Conservation (phyloP, 495 filamentous ascomycete genomes). For the Penicillium coprophilum region DNA sequence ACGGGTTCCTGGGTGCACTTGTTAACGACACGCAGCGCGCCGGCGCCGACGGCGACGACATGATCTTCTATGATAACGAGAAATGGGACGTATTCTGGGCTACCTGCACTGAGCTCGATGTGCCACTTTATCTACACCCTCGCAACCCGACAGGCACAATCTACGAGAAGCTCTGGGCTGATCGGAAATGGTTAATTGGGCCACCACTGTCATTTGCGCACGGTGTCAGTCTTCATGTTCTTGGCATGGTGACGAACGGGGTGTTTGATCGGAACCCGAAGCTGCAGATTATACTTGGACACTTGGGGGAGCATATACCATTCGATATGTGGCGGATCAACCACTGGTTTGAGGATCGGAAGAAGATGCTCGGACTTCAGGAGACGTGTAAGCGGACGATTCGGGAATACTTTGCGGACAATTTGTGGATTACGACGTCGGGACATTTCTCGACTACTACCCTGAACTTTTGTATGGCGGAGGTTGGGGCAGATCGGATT, state of each 20-base stretch:
- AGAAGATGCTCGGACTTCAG: slow-evolving; percentile 42
- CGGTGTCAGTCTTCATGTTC: slow-evolving; percentile 47
- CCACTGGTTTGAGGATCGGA: slow-evolving; percentile 56
- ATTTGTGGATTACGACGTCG: slow-evolving; percentile 65
- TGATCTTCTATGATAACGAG: slow-evolving; percentile 59
- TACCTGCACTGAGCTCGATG: slow-evolving; percentile 55
- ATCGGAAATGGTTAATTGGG: slow-evolving; percentile 50
- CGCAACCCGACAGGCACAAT: slow-evolving; percentile 48
- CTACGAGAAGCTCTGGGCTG: slow-evolving; percentile 51
- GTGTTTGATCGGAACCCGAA: slow-evolving; percentile 52
- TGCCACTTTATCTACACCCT: slow-evolving; percentile 64
- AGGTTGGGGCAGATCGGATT: slow-evolving; percentile 46
- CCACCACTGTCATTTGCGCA: slow-evolving; percentile 50
- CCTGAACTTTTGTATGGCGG: slow-evolving; percentile 49
- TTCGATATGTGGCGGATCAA: slow-evolving; percentile 63
- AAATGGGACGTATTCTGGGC: slow-evolving; percentile 60
- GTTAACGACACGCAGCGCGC: slow-evolving; percentile 58
- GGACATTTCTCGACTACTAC: slow-evolving; percentile 60
- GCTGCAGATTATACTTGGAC: slow-evolving; percentile 64
- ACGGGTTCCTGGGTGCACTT: slow-evolving; percentile 59
- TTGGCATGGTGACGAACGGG: slow-evolving; percentile 55
- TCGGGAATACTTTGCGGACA: slow-evolving; percentile 56
- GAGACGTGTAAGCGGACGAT: slow-evolving; percentile 54
- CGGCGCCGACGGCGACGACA: slow-evolving; percentile 51
- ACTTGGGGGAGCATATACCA: slow-evolving; percentile 64